Evolutionary conservation across 1,284 basidiomycete genomes (phyloP).

Genomic region (Cronartium ribicola): DNA sequence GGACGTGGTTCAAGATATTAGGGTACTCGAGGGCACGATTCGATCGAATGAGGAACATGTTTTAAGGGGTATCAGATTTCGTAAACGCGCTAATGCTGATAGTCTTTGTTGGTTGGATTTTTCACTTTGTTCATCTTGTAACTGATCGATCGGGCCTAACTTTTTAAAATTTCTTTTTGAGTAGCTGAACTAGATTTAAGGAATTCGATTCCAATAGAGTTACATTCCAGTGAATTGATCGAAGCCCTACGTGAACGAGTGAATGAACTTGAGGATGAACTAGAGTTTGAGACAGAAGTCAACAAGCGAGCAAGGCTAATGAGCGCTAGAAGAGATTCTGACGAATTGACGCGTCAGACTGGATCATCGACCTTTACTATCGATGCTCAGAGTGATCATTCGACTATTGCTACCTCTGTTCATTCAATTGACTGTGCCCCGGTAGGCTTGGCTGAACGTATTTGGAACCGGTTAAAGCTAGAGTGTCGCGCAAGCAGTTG

Average conservation of each 20-base stretch:
- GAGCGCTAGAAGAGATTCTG: not conserved
- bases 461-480: not conserved
- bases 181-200: not conserved
- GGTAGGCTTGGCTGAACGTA: not conserved
- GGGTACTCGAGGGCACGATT: not conserved
- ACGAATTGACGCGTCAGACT: not conserved
- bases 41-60: not conserved
- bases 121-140: no score
- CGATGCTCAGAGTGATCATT: not conserved
- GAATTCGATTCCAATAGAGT: not conserved
- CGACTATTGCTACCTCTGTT: not conserved
- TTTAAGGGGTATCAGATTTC: not conserved
- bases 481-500: not conserved
- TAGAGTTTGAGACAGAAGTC: not conserved
- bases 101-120: not conserved
- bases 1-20: not conserved
- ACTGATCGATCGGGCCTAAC: no score
- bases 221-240: constrained; percentile 1
- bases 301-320: not conserved
- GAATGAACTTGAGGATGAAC: not conserved
- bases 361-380: not conserved
- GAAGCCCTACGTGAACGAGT: constrained; percentile 1
- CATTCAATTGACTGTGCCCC: not conserved
- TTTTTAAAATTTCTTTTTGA: not conserved
- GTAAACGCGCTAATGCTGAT: not conserved